Base-by-base conservation (phyloP, 2,329 filamentous ascomycete genomes). In the Plenodomus lindquistii region DNA sequence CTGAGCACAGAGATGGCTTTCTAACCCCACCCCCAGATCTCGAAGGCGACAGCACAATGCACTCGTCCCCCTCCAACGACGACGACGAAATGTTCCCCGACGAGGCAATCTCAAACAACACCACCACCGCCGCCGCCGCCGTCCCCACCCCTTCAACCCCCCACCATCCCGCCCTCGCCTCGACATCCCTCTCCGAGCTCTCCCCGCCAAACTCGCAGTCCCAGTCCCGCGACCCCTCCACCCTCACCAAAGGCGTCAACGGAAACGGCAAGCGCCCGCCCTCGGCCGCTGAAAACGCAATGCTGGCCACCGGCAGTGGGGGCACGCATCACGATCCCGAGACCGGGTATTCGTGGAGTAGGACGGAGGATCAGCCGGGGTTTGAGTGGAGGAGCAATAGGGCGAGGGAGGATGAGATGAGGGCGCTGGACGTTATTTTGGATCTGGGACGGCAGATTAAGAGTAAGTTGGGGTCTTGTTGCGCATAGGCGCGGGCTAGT, bases 31-130 rank as follows among this genome's bases (percentile, higher is more conserved):
- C 54, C 19, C 34, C 58, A 78, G 80, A 83, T 61, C 67, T 61
- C 58, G 80, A 82, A 66, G 79, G 79, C 37, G 81, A 83, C 71
- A 81, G 78, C 22, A 79, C 78, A 50, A 83, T 83, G 81, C 75
- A 77, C 52, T 81, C 78, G 24, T 69, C 68, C 18, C 57, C 78
- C 37, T 65, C 66, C 62, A 50, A 67, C 59, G 63, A 70, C 46
- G 67, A 71, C 57, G 69, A 74, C 46, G 67, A 72, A 44, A 70
- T 74, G 66, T 77, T 77, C 49, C 75, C 76, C n/a, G 66, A 68
- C 37, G 74, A 77, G 46, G 65, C 64, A 6, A 71, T 75, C 17
- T 65, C 56, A 37, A 51, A 59, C 44, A 54, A 52, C 17, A 54
- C 75, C 37, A 74, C 71, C 48, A 80, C 75, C 34, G 76, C 74